Base-by-base conservation (phyloP, 345 rosid species). In the Physaria fendleri region DNA sequence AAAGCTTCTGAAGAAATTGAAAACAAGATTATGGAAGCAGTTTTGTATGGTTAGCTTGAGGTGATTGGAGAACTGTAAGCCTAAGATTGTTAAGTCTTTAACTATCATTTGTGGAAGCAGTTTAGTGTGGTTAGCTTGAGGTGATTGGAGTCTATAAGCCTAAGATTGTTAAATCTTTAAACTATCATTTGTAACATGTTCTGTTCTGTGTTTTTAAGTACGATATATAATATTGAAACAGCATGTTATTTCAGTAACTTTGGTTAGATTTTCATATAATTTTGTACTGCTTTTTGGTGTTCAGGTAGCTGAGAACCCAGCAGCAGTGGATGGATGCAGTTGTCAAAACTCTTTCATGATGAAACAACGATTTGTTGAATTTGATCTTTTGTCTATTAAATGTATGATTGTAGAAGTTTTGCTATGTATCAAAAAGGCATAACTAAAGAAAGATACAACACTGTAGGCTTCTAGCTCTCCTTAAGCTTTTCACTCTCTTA, bases 311-410 rank as follows among this genome's bases (percentile, higher is more conserved):
- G 68, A 80, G 21, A 92, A 92, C 67, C 99, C 99, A 0, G 86
- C 94, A 27, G 97, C 99, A 14, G 94, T 89, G 16, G 94, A 89
- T 11, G 97, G 97, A 12, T 93, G 95, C 77, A 85, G 99, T 69
- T 93, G 99, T 73, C 86, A 93, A 69, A 93, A 90, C 73, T 93
- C 99, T 32, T 93, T 93, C 77, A 88, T 86, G 97, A 94, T 87
- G 72, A 89, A 93, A 76, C 83, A 59, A 51, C 85, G 70, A 71
- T 41, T 16, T 25, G 17, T n/a, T n/a, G n/a, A n/a, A n/a, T n/a
- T n/a, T 68, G 27, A 52, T 61, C 17, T 46, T n/a, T 61, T 54
- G 46, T 44, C 15, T 44, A 17, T 43, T 68, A 60, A 55, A 27
- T 68, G 73, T 68, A n/a, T 27, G 34, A 52, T 59, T 46, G 24